These are phyloP conservation scores for Dactylis glomerata DNA, from an alignment of 176 grass and related monocot genomes.

Conservation along the genomic window DNA sequence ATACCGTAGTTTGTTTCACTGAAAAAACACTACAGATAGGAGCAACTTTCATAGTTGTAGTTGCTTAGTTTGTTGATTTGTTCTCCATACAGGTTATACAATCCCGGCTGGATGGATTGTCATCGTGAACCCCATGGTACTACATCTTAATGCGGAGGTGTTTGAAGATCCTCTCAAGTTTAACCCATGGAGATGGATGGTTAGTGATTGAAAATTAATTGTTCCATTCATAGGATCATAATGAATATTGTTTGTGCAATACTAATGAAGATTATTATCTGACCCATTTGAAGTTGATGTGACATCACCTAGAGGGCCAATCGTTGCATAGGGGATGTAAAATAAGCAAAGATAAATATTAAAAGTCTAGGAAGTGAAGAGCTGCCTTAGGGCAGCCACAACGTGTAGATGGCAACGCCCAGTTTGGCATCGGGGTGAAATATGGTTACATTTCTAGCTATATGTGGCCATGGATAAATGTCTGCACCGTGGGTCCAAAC, in stretches of 20 bases:
- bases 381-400: not conserved
- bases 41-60: not conserved
- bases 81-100: not conserved
- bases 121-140: conserved; percentile 9
- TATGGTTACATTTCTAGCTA: too few species aligned
- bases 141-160: not conserved
- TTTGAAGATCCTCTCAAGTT: not conserved
- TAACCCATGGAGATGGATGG: conserved; percentile 8
- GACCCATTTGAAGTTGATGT: not conserved
- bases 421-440: too few species aligned
- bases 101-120: not conserved
- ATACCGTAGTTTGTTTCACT: not conserved
- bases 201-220: not conserved
- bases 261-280: not conserved
- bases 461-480: too few species aligned
- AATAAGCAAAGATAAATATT: not conserved
- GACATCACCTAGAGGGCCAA: not conserved
- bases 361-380: not conserved
- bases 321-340: not conserved
- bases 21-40: not conserved
- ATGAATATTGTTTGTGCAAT: not conserved
- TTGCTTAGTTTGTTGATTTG: not conserved
- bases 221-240: not conserved
- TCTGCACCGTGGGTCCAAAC: too few species aligned
- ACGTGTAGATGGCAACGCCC: too few species aligned